Evolutionary conservation across 208 protist genomes (phyloP), one percentile per base, ranked within the genome.

Genomic region (Trypanosoma cruzi): DNA sequence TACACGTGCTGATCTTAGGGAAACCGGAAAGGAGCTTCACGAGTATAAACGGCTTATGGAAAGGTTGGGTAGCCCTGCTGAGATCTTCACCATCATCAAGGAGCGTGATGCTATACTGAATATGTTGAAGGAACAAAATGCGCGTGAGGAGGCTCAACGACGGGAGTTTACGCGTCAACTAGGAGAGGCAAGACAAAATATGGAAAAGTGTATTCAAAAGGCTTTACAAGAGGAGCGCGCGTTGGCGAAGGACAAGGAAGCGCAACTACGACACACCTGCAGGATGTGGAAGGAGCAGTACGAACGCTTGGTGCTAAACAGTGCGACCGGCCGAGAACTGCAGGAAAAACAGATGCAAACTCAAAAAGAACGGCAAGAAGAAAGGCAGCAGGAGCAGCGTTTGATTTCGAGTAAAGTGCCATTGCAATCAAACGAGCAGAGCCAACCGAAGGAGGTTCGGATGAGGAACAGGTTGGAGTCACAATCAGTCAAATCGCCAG

Each of bases 41-140:
- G 66, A 71, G 24, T 84, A 80, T 49, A 68, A 75, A 57, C 73
- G 80, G 31, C 22, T 84, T 16, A 49, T 74, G 24, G 59, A 56
- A 13, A 53, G 8, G 1, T 32, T 70, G 16, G 42, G 62, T 52
- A 78, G 79, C 13, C 74, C 79, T 26, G 69, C 71, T 20, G 74
- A 79, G 37, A 60, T 85, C 40, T 62, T 68, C 16, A 62, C 71
- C n/a, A 37, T 83, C 28, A 48, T 84, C 3, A 67, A 72, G 31
- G 84, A 92, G 63, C 86, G 82, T 16, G 77, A 90, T 53, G 64
- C 69, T 42, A 77, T 95, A 16, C 58, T 86, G 11, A 68, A 61
- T 60, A 42, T 89, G 4, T 75, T 95, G 63, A 83, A 69, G 42
- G 68, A 91, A 40, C 70, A 83, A 31, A 78, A 77, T 49, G 64